Evolutionary conservation across 2,329 filamentous ascomycete genomes (phyloP), one percentile per base, ranked within the genome.

Genomic region (Monilinia laxa): DNA sequence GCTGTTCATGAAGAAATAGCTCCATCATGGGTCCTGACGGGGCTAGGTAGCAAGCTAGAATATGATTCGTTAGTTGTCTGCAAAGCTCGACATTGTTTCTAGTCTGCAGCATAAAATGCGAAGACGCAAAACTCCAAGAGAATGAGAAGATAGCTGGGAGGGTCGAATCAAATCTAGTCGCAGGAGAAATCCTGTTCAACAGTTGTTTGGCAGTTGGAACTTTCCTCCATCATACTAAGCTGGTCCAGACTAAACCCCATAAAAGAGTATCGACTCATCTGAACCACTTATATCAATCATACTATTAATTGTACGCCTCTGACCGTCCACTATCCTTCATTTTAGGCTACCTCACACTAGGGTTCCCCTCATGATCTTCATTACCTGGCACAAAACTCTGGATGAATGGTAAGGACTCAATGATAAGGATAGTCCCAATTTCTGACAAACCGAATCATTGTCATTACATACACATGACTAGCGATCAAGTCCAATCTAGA

Each of bases 341-440:
- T 25, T 23, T 31, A 23, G 18, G 14, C n/a, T 45, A 62, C 35
- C 14, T 51, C 38, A 49, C 45, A 38, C 58, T 38, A 62, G 45
- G 45, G 51, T 52, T 47, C 58, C 45, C 58, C 58, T 51, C 58
- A 62, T 62, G 58, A 62, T 62, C 58, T 51, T 62, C 58, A 60
- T 38, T 51, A 23, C 7, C 45, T 60, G 38, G 25, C 45, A 62
- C 45, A 51, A 25, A 38, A 11, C 45, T 52, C 31, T 60, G 58
- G 58, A 60, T 51, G 58, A 60, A 60, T 60, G 45, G 14, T 35
- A 25, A 40, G 14, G 28, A 51, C 23, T 58, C 9, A 38, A 45
- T 58, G 56, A 58, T 58, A 47, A 58, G 40, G 47, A 58, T 58
- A 45, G 56, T 58, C 49, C 38, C 51, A 38, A n/a, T 25, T 38